Percentiles rank a stretch among this genome's conserved stretches.
These are phyloP conservation scores for Monilinia vaccinii-corymbosi DNA, from an alignment of 2,329 filamentous ascomycete genomes.

Conservation along the genomic window DNA sequence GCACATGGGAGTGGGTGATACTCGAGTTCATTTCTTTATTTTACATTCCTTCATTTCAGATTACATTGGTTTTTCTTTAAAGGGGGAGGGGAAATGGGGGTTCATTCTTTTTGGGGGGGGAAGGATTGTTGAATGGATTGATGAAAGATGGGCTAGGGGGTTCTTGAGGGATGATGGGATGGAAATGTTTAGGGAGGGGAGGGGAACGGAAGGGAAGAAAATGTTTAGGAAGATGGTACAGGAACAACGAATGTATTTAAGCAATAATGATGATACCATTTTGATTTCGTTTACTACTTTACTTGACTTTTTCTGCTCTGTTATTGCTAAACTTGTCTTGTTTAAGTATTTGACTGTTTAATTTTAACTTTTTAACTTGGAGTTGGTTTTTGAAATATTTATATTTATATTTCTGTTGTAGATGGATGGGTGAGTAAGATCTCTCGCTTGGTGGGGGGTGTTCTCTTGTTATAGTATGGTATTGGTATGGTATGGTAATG, in stretches of 20 bases:
- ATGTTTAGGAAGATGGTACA: neutral
- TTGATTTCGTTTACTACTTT: neutral
- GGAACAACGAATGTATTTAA: neutral
- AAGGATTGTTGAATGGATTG: neutral
- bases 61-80: neutral
- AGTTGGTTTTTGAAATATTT: no score
- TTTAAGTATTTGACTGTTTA: no score
- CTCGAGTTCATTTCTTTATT: neutral
- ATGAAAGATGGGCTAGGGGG: neutral
- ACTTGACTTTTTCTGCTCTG: no score
- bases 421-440: no score
- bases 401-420: no score
- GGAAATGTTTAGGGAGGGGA: neutral
- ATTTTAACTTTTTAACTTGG: no score
- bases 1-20: neutral
- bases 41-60: neutral
- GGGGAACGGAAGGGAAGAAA: neutral
- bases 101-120: neutral
- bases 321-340: neutral
- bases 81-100: neutral
- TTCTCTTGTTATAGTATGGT: no score
- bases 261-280: constrained; percentile 8
- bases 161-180: neutral
- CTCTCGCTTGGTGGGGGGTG: no score
- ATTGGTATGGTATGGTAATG: no score